Conservation (phyloP, 1,284 basidiomycete species). For the Puccinia coronata region DNA sequence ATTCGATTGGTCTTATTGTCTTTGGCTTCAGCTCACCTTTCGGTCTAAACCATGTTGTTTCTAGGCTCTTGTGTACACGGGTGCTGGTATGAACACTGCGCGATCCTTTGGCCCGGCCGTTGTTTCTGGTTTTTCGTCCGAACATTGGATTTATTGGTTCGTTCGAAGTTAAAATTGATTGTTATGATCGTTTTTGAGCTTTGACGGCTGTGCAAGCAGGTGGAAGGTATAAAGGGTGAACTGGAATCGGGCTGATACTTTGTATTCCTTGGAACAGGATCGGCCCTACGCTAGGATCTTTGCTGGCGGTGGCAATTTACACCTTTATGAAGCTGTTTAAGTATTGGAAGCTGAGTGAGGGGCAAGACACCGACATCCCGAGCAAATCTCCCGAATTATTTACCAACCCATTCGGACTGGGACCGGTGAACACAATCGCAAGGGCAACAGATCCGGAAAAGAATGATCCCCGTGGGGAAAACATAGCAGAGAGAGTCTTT, state of each 20-base stretch:
- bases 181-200: neutral
- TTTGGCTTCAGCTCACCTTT: neutral
- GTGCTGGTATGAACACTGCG: constrained; percentile 46
- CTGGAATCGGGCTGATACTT: neutral
- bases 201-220: neutral
- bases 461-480: no score
- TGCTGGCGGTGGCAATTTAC: constrained; percentile 34
- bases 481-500: neutral
- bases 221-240: no score
- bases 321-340: constrained; percentile 27
- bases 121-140: constrained; percentile 33
- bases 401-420: neutral
- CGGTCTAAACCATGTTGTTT: neutral
- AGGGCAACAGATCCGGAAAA: neutral
- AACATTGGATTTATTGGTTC: constrained; percentile 48
- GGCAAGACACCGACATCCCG: constrained; percentile 44
- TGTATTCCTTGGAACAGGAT: constrained; percentile 1
- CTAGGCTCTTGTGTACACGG: constrained; percentile 44
- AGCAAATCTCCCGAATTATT: constrained; percentile 46
- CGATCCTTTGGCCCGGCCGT: constrained; percentile 42
- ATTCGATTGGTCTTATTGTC: neutral
- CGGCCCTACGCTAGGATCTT: constrained; percentile 39
- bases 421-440: neutral
- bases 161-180: constrained; percentile 1
- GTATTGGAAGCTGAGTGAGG: constrained; percentile 46